Conservation (phyloP, 257 asterid genomes). For the Parsonsia alboflavescens region DNA sequence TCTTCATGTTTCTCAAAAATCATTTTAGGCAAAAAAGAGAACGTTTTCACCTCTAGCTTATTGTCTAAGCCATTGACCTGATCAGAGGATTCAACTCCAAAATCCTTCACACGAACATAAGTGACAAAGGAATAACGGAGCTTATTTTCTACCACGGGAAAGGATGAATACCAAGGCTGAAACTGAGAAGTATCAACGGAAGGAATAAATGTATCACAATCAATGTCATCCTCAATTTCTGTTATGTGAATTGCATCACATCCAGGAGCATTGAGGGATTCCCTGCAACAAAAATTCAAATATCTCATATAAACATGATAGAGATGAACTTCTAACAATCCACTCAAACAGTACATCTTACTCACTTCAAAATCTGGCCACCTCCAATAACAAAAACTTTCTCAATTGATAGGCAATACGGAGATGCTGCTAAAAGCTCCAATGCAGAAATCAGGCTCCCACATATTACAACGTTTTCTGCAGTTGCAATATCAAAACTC, state of each 20-base stretch:
- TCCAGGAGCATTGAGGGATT: constrained; percentile 65
- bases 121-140: constrained; percentile 54
- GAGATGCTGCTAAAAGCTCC: constrained; percentile 62
- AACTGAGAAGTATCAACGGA: constrained; percentile 58
- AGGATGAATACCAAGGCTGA: constrained; percentile 87
- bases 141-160: constrained; percentile 56
- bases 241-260: constrained; percentile 90
- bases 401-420: constrained; percentile 58
- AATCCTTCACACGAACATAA: constrained; percentile 56
- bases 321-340: neutral
- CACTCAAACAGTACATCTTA: constrained; percentile 2
- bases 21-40: constrained; percentile 63
- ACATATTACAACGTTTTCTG: constrained; percentile 61
- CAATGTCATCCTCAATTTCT: constrained; percentile 54
- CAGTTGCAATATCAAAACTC: constrained; percentile 40
- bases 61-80: constrained; percentile 24
- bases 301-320: constrained; percentile 3
- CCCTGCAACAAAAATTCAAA: constrained; percentile 46
- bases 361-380: constrained; percentile 81
- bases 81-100: constrained; percentile 18
- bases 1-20: constrained; percentile 86
- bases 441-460: constrained; percentile 66
- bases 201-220: constrained; percentile 89
- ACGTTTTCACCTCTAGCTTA: constrained; percentile 38
- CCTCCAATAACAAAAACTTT: constrained; percentile 90